These are phyloP conservation scores for Asterophora parasitica DNA, from an alignment of 768 basidiomycete genomes.

Conservation along the genomic window DNA sequence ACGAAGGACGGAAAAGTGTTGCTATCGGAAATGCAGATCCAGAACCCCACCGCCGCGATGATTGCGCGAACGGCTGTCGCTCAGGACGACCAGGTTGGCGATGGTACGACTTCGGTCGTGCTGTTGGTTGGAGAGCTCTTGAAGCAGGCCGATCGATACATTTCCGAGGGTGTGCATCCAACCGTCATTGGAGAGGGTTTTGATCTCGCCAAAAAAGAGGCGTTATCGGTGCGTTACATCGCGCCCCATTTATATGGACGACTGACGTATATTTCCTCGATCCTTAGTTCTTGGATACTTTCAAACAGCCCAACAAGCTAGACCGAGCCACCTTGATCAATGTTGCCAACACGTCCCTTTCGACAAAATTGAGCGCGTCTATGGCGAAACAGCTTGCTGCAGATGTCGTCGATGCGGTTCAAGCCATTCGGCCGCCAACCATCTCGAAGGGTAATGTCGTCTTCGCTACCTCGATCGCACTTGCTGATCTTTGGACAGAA, in stretches of 20 bases:
- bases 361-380: slow-evolving; percentile 81
- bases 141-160: slow-evolving; percentile 97
- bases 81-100: slow-evolving; percentile 98
- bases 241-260: slow-evolving; percentile 3
- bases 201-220: slow-evolving; percentile 96
- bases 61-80: slow-evolving; percentile 98
- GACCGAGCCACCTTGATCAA: slow-evolving; percentile 90
- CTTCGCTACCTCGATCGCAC: slow-evolving; percentile 10
- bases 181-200: slow-evolving; percentile 94
- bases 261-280: slow-evolving; percentile 4
- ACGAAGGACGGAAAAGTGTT: slow-evolving; percentile 99
- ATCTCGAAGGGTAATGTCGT: slow-evolving; percentile 49
- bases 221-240: slow-evolving; percentile 61
- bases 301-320: slow-evolving; percentile 71
- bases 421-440: slow-evolving; percentile 73
- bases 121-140: slow-evolving; percentile 92
- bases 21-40: slow-evolving; percentile 99
- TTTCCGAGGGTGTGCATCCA: slow-evolving; percentile 96
- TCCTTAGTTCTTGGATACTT: slow-evolving; percentile 86
- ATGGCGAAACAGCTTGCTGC: slow-evolving; percentile 87
- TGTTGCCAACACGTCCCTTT: slow-evolving; percentile 91
- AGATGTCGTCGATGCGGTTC: slow-evolving; percentile 93
- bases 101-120: slow-evolving; percentile 97
- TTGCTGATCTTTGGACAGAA: slow-evolving; percentile 32
- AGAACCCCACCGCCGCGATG: slow-evolving; percentile 99